Evolutionary conservation across 2,329 filamentous ascomycete genomes (phyloP).

Genomic region (Tolypocladium album): DNA sequence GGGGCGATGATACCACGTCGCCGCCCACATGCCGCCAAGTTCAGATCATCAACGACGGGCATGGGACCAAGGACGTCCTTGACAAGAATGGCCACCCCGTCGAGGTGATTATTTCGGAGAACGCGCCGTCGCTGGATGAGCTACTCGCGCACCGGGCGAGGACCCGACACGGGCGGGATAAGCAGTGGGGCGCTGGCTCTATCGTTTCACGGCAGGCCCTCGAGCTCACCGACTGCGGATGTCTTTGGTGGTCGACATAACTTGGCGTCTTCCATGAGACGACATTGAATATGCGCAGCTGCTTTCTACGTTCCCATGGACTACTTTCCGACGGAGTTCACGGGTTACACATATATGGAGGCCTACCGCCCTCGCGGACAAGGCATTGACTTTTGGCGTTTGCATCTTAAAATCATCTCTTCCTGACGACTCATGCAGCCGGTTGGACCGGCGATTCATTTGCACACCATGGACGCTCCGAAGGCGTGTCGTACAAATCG

Average conservation of each 20-base stretch:
- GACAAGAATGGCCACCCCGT: constrained; percentile 28
- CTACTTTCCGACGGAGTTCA: neutral
- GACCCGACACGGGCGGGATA: constrained; percentile 2
- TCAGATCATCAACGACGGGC: constrained; percentile 27
- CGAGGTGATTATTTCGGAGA: constrained; percentile 33
- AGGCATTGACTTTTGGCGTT: neutral
- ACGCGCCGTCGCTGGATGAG: neutral
- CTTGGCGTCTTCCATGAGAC: neutral
- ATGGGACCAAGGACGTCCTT: constrained; percentile 21
- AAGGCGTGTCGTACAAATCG: neutral
- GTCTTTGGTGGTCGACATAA: constrained; percentile 40
- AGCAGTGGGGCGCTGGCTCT: neutral
- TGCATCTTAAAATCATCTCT: neutral
- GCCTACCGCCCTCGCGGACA: neutral
- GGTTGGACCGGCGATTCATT: neutral
- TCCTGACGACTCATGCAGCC: neutral
- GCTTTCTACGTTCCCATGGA: neutral
- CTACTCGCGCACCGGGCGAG: neutral
- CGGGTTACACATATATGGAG: neutral
- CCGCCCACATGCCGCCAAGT: constrained; percentile 38
- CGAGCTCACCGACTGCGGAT: constrained; percentile 40
- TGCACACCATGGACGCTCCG: neutral
- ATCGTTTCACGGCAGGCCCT: constrained; percentile 7
- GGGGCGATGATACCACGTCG: constrained; percentile 17
- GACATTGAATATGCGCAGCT: neutral